phyloP scores from a whole-genome alignment of 345 rosid genomes.

The Citrus glauca region DNA sequence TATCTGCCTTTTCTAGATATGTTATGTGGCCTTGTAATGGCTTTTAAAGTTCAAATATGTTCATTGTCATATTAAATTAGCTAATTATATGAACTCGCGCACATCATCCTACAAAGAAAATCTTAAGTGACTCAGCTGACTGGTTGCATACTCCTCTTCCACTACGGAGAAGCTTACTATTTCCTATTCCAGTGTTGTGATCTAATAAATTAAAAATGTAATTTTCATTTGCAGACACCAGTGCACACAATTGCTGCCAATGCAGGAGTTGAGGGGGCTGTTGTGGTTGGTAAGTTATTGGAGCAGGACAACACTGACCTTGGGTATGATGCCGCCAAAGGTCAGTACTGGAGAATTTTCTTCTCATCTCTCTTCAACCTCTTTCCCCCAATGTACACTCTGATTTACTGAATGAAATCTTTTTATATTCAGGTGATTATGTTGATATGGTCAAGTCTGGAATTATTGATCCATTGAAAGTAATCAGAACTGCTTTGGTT shows the following conservation, averaged over 20 bases:
- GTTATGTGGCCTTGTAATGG: neutral
- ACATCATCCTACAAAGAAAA: too few relatives aligned
- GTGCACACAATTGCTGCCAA: conserved; percentile 80
- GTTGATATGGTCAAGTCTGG: conserved; percentile 96
- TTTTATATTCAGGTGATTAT: conserved; percentile 59
- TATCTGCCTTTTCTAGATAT: neutral
- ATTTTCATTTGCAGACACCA: conserved; percentile 53
- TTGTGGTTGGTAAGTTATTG: conserved; percentile 85
- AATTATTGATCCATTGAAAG: conserved; percentile 89
- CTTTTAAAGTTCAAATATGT: neutral
- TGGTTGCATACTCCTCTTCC: too few relatives aligned
- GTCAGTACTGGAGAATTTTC: conserved; percentile 30
- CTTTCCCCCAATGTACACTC: neutral
- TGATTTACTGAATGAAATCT: neutral
- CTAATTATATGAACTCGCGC: neutral
- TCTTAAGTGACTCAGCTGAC: too few relatives aligned
- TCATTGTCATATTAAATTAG: neutral
- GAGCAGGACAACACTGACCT: conserved; percentile 83
- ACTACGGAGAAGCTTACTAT: too few relatives aligned
- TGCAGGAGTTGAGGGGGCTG: conserved; percentile 97
- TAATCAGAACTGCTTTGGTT: conserved; percentile 90
- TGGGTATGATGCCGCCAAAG: conserved; percentile 98
- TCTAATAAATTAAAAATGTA: neutral
- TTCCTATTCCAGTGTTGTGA: neutral
- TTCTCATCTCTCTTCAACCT: neutral